phyloP scores from a whole-genome alignment of 2,329 filamentous ascomycete genomes.

The Hypoxylon sp. region DNA sequence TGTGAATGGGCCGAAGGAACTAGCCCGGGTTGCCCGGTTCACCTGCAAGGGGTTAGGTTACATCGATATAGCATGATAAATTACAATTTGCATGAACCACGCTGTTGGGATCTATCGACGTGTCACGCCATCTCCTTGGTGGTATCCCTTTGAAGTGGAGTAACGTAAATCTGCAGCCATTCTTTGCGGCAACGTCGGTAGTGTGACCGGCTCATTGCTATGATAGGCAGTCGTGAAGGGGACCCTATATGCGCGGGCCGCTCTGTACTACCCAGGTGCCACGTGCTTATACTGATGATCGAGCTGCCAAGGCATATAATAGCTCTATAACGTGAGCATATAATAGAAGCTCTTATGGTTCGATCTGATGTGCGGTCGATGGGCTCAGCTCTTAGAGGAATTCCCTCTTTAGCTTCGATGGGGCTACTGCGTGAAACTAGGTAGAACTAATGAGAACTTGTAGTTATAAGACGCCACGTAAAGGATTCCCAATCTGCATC shows the following conservation, averaged over 20 bases:
- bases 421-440: background rate
- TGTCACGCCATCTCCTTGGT: constrained; percentile 25
- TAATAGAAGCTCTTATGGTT: constrained; percentile 5
- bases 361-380: background rate
- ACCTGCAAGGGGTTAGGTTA: constrained; percentile 36
- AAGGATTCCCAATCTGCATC: background rate
- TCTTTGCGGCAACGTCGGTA: constrained; percentile 15
- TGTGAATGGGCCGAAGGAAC: constrained; percentile 18
- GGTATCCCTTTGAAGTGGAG: constrained; percentile 13
- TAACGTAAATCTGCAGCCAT: constrained; percentile 17
- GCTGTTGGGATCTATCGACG: constrained; percentile 35
- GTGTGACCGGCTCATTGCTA: constrained; percentile 4
- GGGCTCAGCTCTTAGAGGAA: background rate
- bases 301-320: constrained; percentile 2
- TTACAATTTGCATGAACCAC: constrained; percentile 37
- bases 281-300: constrained; percentile 24
- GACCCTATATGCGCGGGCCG: constrained; percentile 8
- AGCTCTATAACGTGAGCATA: background rate
- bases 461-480: background rate
- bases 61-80: constrained; percentile 28
- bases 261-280: constrained; percentile 21
- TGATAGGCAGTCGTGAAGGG: constrained; percentile 21
- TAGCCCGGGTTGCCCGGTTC: constrained; percentile 11
- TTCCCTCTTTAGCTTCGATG: background rate
- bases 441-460: background rate